Evolutionary conservation across 1,284 basidiomycete genomes (phyloP), one percentile per base, ranked within the genome.

Genomic region (Sporisorium reilianum): DNA sequence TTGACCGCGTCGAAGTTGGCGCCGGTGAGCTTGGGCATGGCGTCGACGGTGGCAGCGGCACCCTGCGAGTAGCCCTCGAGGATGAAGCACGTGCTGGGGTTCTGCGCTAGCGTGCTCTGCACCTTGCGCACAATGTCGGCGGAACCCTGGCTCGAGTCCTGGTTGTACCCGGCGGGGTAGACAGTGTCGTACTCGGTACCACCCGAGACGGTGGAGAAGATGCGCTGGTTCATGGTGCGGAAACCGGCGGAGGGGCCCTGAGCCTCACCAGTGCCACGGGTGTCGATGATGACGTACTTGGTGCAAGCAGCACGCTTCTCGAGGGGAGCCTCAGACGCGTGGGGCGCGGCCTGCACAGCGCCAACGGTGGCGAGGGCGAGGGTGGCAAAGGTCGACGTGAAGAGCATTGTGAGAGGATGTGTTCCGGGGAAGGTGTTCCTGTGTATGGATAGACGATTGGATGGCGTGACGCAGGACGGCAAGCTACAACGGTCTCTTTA

Each of bases 231-330:
- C 78, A 80, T 78, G 44, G 62, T 52, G 2, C 25, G 40, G 68
- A 80, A 80, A 1, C 70, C 75, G 20, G 54, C 38, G 5, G 79
- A 80, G 11, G 78, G 75, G 3, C 82, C 83, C 55, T 85, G 83
- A 18, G 28, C 38, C 53, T 85, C 83, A 49, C 78, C 71, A 8
- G 81, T 84, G 32, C 83, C 83, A 22, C 83, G 76, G 30, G 83
- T 79, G 64, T 77, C 75, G 74, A 85, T 84, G 64, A 85, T 62
- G 68, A 55, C 45, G 57, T 70, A 70, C 12, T 32, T 56, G 10
- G 67, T 64, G 51, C 67, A 70, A 11, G 38, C 50, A n/a, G 67
- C 61, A 1, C 61, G 61, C 61, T 63, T 54, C 32, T 45, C n/a
- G n/a, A n/a, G n/a, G n/a, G n/a, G n/a, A n/a, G n/a, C n/a, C n/a